Base-by-base conservation (phyloP, 495 filamentous ascomycete species). In the Cercophora sp. region DNA sequence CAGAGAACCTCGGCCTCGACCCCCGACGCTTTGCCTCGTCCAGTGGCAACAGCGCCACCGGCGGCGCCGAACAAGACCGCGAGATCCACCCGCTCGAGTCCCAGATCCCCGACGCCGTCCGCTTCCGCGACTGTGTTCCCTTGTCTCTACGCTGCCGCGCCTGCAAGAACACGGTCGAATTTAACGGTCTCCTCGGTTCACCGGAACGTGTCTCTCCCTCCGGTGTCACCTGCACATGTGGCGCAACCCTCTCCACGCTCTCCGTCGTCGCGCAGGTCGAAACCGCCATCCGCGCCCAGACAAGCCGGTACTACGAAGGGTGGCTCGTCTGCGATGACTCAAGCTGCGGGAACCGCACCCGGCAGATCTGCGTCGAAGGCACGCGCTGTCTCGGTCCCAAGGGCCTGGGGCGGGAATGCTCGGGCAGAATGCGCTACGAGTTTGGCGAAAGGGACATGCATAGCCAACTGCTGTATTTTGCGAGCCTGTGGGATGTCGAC, bases 1-100 rank as follows among this genome's bases (percentile, higher is more conserved):
- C 93, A 6, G 91, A 95, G 64, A 95, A 91, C 61, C 81, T 98
- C 25, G 93, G 93, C 26, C 84, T 98, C 22, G 93, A 98, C 66
- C 80, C 85, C 23, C 81, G 82, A 52, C 95, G 93, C 63, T 97
- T 96, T 70, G 76, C 73, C 22, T 32, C 29, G 29, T 32, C 29
- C 6, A 32, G 29, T 56, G 68, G 71, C 32, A 16, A 4, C 37
- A 34, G 8, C 48, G 16, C 16, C 32, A 31, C 26, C 22, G 26
- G 18, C 0, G 51, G 41, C 10, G 35, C 22, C 16, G 70, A 64
- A 51, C 78, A 75, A 52, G 79, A 86, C 56, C 71, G 77, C 26
- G 82, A 86, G 55, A 87, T 98, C 59, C 85, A 85, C 62, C 90
- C 91, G 0, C 76, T 98, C 1, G 93, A 97, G 64, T 94, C 89